These are phyloP conservation scores for Creolimax fragrantissima DNA, from an alignment of 78 protist species.

Conservation along the genomic window DNA sequence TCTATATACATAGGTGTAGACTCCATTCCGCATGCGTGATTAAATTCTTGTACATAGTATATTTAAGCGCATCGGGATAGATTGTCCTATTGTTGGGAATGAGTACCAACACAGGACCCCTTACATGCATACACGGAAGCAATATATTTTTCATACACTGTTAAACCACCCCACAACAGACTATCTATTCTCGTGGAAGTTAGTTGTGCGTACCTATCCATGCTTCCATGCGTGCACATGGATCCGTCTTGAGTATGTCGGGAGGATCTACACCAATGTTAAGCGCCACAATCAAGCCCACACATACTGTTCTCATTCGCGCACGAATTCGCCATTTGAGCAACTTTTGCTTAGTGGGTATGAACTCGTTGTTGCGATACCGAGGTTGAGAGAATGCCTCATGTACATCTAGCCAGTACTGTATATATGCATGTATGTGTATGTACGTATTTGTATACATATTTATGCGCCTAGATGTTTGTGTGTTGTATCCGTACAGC, in stretches of 20 bases:
- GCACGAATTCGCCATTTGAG: background rate
- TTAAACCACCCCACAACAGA: no score
- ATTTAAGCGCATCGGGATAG: no score
- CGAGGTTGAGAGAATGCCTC: background rate
- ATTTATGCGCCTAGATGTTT: background rate
- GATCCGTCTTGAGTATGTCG: slow-evolving; percentile 70
- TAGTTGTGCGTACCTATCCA: slow-evolving; percentile 83
- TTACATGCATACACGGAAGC: no score
- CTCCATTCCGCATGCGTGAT: no score
- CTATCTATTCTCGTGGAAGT: no score
- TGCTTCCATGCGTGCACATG: slow-evolving; percentile 81
- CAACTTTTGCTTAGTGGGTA: background rate
- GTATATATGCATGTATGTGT: background rate
- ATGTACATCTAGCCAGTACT: background rate
- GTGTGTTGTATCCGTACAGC: background rate
- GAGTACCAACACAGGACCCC: no score
- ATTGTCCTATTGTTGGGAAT: no score
- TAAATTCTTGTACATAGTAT: no score
- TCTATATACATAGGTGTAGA: no score
- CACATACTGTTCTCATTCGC: slow-evolving; percentile 72
- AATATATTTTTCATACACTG: no score
- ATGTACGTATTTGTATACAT: background rate
- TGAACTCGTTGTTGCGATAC: background rate
- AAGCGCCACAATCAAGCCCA: slow-evolving; percentile 81
- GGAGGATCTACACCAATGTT: slow-evolving; percentile 97